Base-by-base conservation (phyloP, 345 rosid species). In the Hypericum perforatum region DNA sequence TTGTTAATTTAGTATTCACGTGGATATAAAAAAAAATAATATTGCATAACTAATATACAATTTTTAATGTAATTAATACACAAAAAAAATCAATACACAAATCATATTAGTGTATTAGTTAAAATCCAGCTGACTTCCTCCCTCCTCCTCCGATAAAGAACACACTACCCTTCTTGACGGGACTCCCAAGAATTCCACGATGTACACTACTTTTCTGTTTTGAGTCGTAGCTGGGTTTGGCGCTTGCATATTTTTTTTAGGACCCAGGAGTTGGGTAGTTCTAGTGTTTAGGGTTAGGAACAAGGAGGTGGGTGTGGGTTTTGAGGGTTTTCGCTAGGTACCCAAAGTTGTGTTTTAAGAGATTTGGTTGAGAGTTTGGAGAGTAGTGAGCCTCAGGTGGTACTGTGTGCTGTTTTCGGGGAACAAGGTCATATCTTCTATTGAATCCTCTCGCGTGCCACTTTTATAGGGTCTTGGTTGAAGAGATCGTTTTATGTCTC, bases 361-460 rank as follows among this genome's bases (percentile, higher is more conserved):
- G 94, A 54, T n/a, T 67, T 92, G 62, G 97, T 84, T 6, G 98
- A 92, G 69, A 84, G 78, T 79, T 75, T 92, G 22, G 98, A 88
- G 68, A 76, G 76, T 72, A 72, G 77, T 41, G 94, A 92, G 68
- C 74, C 72, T 0, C 77, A 72, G 50, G 61, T 78, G 54, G n/a
- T n/a, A n/a, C 54, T 82, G 8, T 85, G 84, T 16, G 89, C 91
- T 5, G 82, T 73, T 15, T 64, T 89, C 39, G 95, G 95, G 52
- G 89, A 88, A 49, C 85, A 88, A 42, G 77, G 89, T 50, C 95
- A 92, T 65, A 81, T 85, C 62, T 65, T 89, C 32, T 37, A 67
- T 0, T 84, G 75, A 61, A 95, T 62, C 94, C 97, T 0, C 63
- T 92, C 54, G 97, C 99, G 29, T 95, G 94, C 0, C 95, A 81